Percentiles rank a stretch among this genome's conserved stretches.
Evolutionary conservation across 1,139 yeast genomes (phyloP).

Genomic region (Yamadazyma friedrichii): DNA sequence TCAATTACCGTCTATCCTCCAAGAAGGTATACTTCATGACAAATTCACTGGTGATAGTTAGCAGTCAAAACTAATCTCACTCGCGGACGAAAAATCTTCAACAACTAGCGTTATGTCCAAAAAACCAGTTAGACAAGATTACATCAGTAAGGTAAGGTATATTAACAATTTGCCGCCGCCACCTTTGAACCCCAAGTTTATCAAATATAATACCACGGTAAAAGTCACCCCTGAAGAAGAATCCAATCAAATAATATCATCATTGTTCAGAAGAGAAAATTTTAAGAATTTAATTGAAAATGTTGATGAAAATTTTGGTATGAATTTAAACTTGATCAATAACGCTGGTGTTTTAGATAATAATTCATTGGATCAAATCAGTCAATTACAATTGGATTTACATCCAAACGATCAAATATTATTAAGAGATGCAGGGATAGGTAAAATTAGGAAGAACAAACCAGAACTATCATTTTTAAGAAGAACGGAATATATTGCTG

Average conservation of each 20-base stretch:
- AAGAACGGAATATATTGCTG: slow-evolving; percentile 88
- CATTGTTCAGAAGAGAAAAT: slow-evolving; percentile 75
- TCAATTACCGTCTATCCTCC: too few relatives aligned
- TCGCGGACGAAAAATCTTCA: slow-evolving; percentile 8
- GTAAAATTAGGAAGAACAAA: slow-evolving; percentile 47
- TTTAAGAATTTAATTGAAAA: slow-evolving; percentile 63
- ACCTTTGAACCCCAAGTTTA: slow-evolving; percentile 82
- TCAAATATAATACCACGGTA: slow-evolving; percentile 52
- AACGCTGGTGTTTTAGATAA: slow-evolving; percentile 70
- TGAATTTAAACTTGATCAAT: slow-evolving; percentile 72
- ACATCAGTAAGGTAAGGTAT: slow-evolving; percentile 82
- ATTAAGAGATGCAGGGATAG: slow-evolving; percentile 73
- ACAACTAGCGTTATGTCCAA: slow-evolving; percentile 7
- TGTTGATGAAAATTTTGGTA: slow-evolving; percentile 71
- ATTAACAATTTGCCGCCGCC: slow-evolving; percentile 92
- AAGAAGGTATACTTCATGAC: too few relatives aligned
- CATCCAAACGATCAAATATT: slow-evolving; percentile 78
- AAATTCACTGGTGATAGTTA: too few relatives aligned
- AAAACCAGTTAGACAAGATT: slow-evolving; percentile 70
- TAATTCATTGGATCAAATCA: slow-evolving; percentile 45
- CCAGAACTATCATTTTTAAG: slow-evolving; percentile 81
- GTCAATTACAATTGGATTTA: slow-evolving; percentile 34
- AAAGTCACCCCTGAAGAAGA: slow-evolving; percentile 42
- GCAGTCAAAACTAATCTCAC: background rate
- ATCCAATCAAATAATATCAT: slow-evolving; percentile 65